Conservation (phyloP, 2,329 filamentous ascomycete genomes). For the Ophiostoma novo-ulmi region DNA sequence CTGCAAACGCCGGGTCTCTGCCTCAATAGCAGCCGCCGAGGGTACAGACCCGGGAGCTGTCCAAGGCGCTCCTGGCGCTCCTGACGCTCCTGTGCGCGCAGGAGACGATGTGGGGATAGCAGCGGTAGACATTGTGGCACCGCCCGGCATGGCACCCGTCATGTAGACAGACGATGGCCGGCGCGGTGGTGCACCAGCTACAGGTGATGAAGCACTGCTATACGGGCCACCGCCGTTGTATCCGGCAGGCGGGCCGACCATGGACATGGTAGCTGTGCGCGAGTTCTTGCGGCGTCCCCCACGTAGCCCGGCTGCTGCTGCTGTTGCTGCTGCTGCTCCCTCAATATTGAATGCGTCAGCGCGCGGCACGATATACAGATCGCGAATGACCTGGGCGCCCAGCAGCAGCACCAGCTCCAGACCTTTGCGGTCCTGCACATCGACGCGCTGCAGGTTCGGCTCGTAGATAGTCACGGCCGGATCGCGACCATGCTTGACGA, state of each 20-base stretch:
- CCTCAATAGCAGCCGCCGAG: conserved; percentile 52
- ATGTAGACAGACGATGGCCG: conserved; percentile 13
- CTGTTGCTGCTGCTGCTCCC: conserved; percentile 35
- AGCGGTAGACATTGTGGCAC: conserved; percentile 19
- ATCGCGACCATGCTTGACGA: conserved; percentile 68
- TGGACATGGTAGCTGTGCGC: conserved; percentile 34
- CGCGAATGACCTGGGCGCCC: conserved; percentile 58
- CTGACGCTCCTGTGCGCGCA: not conserved
- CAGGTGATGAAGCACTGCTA: not conserved
- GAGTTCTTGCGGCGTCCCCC: conserved; percentile 38
- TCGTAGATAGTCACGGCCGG: conserved; percentile 76
- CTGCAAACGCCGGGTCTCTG: conserved; percentile 70
- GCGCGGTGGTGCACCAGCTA: not conserved
- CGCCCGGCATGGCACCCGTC: not conserved
- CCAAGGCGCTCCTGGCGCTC: not conserved
- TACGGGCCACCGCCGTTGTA: not conserved
- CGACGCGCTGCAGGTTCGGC: conserved; percentile 82
- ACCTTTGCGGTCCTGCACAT: conserved; percentile 90
- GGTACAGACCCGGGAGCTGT: conserved; percentile 13
- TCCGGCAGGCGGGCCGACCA: not conserved
- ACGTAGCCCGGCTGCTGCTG: conserved; percentile 11
- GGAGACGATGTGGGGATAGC: not conserved
- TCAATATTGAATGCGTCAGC: conserved; percentile 74
- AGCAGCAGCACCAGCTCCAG: conserved; percentile 74
- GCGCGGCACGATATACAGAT: conserved; percentile 59